phyloP scores from a whole-genome alignment of 768 basidiomycete species.

The Hericium coralloides region DNA sequence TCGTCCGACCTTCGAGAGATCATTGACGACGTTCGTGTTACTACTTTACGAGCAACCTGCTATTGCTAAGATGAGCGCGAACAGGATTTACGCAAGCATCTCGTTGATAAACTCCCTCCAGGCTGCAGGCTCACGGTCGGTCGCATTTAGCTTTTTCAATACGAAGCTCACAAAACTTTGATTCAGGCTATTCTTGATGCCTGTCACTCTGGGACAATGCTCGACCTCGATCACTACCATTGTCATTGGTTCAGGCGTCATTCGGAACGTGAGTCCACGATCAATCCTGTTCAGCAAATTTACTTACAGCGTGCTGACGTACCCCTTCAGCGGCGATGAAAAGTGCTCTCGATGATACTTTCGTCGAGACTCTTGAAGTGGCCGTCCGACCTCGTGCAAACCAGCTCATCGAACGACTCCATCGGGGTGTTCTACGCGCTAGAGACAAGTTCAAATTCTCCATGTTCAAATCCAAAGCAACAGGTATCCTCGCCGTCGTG shows the following conservation, averaged over 20 bases:
- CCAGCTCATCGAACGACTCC: too few relatives aligned
- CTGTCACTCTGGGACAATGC: slow-evolving; percentile 15
- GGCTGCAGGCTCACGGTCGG: slow-evolving; percentile 11
- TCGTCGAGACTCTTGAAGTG: too few relatives aligned
- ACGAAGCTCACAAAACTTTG: background rate
- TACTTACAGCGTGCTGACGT: background rate
- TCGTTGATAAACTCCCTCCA: slow-evolving; percentile 11
- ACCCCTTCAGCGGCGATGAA: background rate
- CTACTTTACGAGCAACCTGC: background rate
- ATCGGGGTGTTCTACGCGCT: too few relatives aligned
- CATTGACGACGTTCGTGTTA: slow-evolving; percentile 8
- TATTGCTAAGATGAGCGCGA: background rate
- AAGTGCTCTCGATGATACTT: too few relatives aligned
- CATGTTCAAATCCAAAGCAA: too few relatives aligned
- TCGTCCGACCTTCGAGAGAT: slow-evolving; percentile 3
- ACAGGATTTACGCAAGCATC: slow-evolving; percentile 5
- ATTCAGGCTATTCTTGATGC: slow-evolving; percentile 15
- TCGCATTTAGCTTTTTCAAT: background rate
- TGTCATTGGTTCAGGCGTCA: slow-evolving; percentile 1
- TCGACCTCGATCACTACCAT: slow-evolving; percentile 13
- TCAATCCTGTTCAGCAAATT: background rate
- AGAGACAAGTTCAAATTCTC: too few relatives aligned
- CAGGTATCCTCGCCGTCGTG: background rate
- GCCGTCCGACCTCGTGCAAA: too few relatives aligned
- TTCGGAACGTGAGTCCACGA: background rate